Conservation (phyloP, 176 grass and related monocot genomes). For the Aegilops umbellulata region DNA sequence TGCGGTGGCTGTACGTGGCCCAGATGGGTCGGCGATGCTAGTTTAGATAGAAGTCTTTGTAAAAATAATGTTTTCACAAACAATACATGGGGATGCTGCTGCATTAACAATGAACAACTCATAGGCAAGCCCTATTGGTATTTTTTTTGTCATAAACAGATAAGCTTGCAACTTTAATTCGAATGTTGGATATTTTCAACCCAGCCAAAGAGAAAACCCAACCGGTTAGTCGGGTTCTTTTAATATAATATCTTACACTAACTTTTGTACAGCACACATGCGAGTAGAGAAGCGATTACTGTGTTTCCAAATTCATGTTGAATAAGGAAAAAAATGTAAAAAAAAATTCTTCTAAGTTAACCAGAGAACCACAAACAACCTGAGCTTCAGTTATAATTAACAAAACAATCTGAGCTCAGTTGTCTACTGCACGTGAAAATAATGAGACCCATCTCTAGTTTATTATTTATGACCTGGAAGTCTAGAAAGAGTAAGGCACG, state of each 20-base stretch:
- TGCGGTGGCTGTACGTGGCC: background rate
- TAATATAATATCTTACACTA: background rate
- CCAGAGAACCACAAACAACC: background rate
- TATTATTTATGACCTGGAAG: background rate
- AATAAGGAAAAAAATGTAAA: conserved; percentile 7
- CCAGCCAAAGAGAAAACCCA: background rate
- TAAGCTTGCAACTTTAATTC: background rate
- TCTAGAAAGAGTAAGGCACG: background rate
- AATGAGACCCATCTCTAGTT: background rate
- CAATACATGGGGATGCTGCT: background rate
- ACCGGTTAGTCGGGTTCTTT: background rate
- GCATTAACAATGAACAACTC: background rate
- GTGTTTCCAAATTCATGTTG: background rate
- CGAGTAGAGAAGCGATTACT: background rate
- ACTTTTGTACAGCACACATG: background rate
- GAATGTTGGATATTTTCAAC: background rate
- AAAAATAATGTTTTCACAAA: background rate
- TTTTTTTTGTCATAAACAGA: background rate
- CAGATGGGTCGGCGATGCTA: background rate
- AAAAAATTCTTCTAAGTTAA: background rate
- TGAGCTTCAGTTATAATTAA: background rate
- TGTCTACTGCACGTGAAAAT: background rate
- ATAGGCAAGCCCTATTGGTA: background rate
- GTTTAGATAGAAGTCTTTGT: background rate
- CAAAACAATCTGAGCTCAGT: background rate